Evolutionary conservation across 495 filamentous ascomycete genomes (phyloP).

Genomic region (Hypoxylon perforatum): DNA sequence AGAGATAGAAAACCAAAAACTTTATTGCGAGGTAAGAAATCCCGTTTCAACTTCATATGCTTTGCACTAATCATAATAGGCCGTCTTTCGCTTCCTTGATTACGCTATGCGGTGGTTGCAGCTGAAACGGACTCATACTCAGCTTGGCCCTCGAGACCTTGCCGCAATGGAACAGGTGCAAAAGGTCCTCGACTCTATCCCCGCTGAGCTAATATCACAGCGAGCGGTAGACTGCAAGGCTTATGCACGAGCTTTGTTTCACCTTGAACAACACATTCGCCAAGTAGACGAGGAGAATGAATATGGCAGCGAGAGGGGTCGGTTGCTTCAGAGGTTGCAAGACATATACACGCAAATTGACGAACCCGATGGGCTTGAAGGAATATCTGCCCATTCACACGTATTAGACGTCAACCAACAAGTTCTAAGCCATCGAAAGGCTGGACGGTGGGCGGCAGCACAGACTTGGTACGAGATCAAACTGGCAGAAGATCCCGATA

Average conservation of each 20-base stretch:
- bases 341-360: conserved; percentile 97
- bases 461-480: conserved; percentile 97
- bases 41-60: not conserved
- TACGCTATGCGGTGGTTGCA: conserved; percentile 92
- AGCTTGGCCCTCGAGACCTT: conserved; percentile 50
- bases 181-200: conserved; percentile 70
- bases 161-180: conserved; percentile 50
- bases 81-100: conserved; percentile 89
- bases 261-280: conserved; percentile 90
- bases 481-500: conserved; percentile 79
- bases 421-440: conserved; percentile 88
- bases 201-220: conserved; percentile 83
- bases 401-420: conserved; percentile 90
- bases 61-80: conserved; percentile 60
- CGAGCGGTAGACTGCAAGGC: conserved; percentile 92
- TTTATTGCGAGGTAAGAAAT: conserved; percentile 79
- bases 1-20: conserved; percentile 75
- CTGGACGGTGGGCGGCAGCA: conserved; percentile 96
- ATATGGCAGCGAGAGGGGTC: conserved; percentile 57
- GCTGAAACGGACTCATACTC: conserved; percentile 66
- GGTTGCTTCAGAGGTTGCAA: conserved; percentile 79
- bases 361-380: conserved; percentile 95
- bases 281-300: conserved; percentile 53
- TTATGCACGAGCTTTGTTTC: conserved; percentile 89
- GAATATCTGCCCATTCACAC: conserved; percentile 85